Base-by-base conservation (phyloP, 2,329 filamentous ascomycete genomes). In the Fusarium sulawesiense region DNA sequence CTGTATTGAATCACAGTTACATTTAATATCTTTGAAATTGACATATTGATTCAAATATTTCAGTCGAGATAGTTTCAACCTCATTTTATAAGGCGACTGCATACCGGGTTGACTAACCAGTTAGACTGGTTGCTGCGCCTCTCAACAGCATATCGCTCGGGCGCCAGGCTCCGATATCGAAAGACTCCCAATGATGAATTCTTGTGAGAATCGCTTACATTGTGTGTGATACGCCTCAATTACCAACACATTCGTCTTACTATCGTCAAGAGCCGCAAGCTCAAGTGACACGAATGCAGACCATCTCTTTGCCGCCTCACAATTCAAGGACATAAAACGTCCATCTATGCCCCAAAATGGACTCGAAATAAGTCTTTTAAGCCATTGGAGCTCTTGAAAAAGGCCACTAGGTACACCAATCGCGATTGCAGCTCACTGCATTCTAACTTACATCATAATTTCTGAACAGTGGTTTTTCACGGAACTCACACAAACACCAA, bases 41-140 rank as follows among this genome's bases (percentile, higher is more conserved):
- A 34, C 10, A 37, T 44, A 30, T 48, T 63, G 42, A n/a, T 67
- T 13, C n/a, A 37, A 40, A 63, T 16, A 18, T 14, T 23, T 20
- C n/a, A 12, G 41, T 20, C n/a, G 16, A 53, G 14, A 40, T 42
- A n/a, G 9, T 63, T 57, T 62, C 55, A 67, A 63, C 56, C 50
- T 64, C 46, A 47, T 40, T 41, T 40, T 32, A 29, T 41, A 63
- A 63, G 63, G 62, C 63, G 37, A 42, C 25, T 47, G 18, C 29
- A 63, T 53, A 27, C 30, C 21, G 20, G n/a, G 34, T 48, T 48
- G 45, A 40, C 23, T 14, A 14, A 27, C 20, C 10, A 41, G 49
- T 34, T 53, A 20, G 23, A 53, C 23, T 18, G 49, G 30, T 46
- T 64, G 53, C 67, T 71, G 58, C 54, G 67, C 67, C 67, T 53